Evolutionary conservation across 2,329 filamentous ascomycete species (phyloP).

Genomic region (Diaporthe ampelina): DNA sequence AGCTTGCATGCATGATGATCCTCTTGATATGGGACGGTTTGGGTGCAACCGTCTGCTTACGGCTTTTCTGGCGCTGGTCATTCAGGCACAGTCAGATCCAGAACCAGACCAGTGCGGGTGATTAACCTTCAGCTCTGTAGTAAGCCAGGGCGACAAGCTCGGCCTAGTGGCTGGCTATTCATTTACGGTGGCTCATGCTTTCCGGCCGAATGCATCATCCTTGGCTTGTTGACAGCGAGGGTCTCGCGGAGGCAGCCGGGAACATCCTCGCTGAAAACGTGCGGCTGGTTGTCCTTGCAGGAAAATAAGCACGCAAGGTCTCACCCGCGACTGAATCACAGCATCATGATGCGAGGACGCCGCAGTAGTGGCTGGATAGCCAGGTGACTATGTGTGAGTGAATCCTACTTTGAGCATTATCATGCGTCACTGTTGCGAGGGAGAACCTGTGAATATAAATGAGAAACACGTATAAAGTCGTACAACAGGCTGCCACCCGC

Average conservation of each 20-base stretch:
- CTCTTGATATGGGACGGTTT: not conserved
- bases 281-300: constrained; percentile 25
- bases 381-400: not conserved
- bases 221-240: not conserved
- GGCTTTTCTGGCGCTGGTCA: constrained; percentile 14
- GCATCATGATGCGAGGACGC: constrained; percentile 10
- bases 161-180: not conserved
- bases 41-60: not conserved
- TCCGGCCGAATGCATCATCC: not conserved
- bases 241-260: not conserved
- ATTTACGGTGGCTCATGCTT: not conserved
- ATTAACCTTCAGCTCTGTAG: constrained; percentile 8
- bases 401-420: not conserved
- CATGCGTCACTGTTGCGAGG: not conserved
- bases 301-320: constrained; percentile 28
- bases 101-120: not conserved
- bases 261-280: constrained; percentile 12
- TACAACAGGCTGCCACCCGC: not conserved
- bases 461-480: constrained; percentile 1
- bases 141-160: not conserved
- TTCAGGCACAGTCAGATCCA: constrained; percentile 16
- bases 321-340: constrained; percentile 15
- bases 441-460: not conserved
- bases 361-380: constrained; percentile 12
- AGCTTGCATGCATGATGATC: constrained; percentile 16